Evolutionary conservation across 1,139 yeast genomes (phyloP).

Genomic region (Kodamaea arcana): DNA sequence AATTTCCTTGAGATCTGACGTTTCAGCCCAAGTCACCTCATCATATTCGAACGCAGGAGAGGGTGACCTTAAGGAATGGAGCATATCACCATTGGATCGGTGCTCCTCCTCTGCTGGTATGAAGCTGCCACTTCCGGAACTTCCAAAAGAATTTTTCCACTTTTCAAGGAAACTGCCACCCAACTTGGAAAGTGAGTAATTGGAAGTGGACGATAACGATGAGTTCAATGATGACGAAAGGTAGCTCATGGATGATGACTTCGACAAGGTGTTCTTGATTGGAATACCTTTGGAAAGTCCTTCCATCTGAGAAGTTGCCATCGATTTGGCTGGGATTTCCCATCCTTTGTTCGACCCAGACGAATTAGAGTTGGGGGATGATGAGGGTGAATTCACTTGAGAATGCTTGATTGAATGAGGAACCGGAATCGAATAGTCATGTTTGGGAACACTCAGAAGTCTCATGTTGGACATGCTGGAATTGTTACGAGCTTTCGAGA

Average conservation of each 20-base stretch:
- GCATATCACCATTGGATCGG: constrained; percentile 25
- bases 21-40: constrained; percentile 1
- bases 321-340: constrained; percentile 41
- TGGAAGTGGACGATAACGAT: constrained; percentile 37
- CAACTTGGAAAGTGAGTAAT: constrained; percentile 37
- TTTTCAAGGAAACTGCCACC: constrained; percentile 47
- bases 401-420: no score
- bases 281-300: constrained; percentile 21
- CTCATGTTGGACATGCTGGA: no score
- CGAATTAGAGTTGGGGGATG: not conserved
- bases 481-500: no score
- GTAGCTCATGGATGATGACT: constrained; percentile 31
- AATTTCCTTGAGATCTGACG: not conserved
- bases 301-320: constrained; percentile 10
- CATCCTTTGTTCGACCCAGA: constrained; percentile 23
- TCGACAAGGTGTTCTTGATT: constrained; percentile 16
- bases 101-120: constrained; percentile 9
- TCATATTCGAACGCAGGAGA: constrained; percentile 42
- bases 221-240: constrained; percentile 36
- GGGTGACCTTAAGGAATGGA: constrained; percentile 37
- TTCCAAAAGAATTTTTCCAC: constrained; percentile 28
- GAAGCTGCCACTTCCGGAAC: not conserved
- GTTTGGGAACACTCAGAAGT: no score
- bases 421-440: no score
- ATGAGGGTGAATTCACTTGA: not conserved